phyloP scores from a whole-genome alignment of 345 rosid genomes.

The Cardamine occulta region DNA sequence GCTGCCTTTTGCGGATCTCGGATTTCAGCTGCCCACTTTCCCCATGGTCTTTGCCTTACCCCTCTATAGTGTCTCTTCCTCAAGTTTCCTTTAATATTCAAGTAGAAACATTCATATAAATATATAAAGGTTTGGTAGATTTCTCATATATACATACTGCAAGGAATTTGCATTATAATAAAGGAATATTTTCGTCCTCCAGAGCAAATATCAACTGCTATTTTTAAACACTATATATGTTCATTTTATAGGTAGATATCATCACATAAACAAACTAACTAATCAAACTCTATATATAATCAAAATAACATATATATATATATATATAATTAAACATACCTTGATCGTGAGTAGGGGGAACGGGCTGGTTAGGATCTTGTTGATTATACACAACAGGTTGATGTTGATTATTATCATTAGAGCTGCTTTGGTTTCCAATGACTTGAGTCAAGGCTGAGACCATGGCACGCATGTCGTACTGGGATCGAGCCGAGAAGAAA shows the following conservation, averaged over 20 bases:
- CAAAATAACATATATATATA: neutral
- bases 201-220: neutral
- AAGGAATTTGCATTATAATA: neutral
- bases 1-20: slow-evolving; percentile 70
- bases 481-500: slow-evolving; percentile 63
- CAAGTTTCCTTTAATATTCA: slow-evolving; percentile 42
- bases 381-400: slow-evolving; percentile 38
- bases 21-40: slow-evolving; percentile 72
- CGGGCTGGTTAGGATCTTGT: slow-evolving; percentile 33
- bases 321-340: slow-evolving; percentile 22
- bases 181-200: neutral
- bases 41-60: slow-evolving; percentile 73
- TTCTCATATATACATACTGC: neutral
- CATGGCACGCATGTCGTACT: slow-evolving; percentile 65
- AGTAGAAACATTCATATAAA: slow-evolving; percentile 1
- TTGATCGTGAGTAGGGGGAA: slow-evolving; percentile 43
- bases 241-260: neutral
- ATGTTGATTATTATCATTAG: slow-evolving; percentile 39
- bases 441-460: slow-evolving; percentile 79
- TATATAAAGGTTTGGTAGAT: neutral
- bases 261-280: neutral
- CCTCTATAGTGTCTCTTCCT: slow-evolving; percentile 65
- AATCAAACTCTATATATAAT: neutral
- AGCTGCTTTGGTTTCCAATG: slow-evolving; percentile 48
- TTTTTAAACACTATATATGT: neutral